phyloP scores from a whole-genome alignment of 352 stramenopile species.

The Phytophthora fragariae region DNA sequence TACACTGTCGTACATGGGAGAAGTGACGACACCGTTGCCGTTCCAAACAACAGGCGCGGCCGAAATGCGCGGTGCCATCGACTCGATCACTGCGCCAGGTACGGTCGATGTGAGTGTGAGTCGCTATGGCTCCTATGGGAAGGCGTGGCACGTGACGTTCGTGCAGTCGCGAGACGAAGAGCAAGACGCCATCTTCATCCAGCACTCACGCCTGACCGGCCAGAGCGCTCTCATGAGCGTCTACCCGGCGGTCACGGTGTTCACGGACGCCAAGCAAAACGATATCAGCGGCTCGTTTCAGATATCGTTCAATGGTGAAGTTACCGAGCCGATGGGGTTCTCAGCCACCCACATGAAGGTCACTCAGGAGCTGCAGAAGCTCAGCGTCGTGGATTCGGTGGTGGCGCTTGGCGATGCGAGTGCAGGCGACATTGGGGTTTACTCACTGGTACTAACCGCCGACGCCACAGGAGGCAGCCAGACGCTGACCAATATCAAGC shows the following conservation, averaged over 20 bases:
- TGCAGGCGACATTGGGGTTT: conserved; percentile 65
- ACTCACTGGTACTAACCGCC: conserved; percentile 60
- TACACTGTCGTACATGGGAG: conserved; percentile 86
- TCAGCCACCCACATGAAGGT: conserved; percentile 79
- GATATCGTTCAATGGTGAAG: conserved; percentile 59
- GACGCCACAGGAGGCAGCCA: conserved; percentile 36
- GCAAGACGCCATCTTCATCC: conserved; percentile 77
- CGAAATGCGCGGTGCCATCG: conserved; percentile 88
- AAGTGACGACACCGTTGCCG: conserved; percentile 74
- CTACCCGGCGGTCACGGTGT: conserved; percentile 73
- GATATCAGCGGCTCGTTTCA: conserved; percentile 74
- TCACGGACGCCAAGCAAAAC: conserved; percentile 58
- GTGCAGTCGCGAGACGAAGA: conserved; percentile 53
- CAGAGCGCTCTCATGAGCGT: conserved; percentile 73
- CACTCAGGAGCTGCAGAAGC: conserved; percentile 72
- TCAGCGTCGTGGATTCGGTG: conserved; percentile 66
- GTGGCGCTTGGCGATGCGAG: conserved; percentile 55
- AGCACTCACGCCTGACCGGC: conserved; percentile 77
- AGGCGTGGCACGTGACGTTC: conserved; percentile 95
- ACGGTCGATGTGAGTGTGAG: conserved; percentile 87
- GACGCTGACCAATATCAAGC: conserved; percentile 52
- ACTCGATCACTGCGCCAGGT: conserved; percentile 82
- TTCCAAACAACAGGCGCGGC: conserved; percentile 82
- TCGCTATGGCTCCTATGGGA: conserved; percentile 71
- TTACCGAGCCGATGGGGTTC: conserved; percentile 63